Evolutionary conservation across 2,329 filamentous ascomycete species (phyloP).

Genomic region (Pestalotiopsis sp.): DNA sequence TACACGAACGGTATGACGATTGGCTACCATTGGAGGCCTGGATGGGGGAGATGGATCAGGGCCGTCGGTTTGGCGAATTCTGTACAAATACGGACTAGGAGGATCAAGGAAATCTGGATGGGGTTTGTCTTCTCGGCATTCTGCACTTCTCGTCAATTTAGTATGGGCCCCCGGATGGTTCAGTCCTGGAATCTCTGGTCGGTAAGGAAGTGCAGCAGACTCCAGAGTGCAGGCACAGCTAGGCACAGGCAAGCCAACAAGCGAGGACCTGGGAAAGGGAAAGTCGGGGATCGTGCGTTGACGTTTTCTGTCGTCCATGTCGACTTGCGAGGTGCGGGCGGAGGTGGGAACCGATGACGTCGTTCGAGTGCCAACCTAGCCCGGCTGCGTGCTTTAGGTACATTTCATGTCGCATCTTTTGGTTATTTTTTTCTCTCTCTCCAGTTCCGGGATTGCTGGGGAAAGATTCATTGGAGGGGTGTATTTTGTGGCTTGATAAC

Average conservation of each 20-base stretch:
- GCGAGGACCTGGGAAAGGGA: background rate
- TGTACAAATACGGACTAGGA: background rate
- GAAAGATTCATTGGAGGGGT: background rate
- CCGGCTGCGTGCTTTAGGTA: background rate
- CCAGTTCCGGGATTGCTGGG: background rate
- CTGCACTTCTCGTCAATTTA: background rate
- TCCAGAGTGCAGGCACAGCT: background rate
- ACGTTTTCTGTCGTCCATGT: too few relatives aligned
- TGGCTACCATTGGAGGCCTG: background rate
- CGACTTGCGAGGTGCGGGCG: background rate
- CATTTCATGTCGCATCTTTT: too few relatives aligned
- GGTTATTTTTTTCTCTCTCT: background rate
- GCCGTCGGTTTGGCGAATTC: background rate
- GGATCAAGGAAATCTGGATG: background rate
- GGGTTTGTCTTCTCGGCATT: background rate
- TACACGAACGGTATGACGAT: background rate
- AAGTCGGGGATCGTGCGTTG: too few relatives aligned
- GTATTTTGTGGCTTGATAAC: conserved; percentile 1
- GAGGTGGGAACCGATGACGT: background rate
- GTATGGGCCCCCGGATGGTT: background rate
- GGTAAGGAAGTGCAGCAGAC: background rate
- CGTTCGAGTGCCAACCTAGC: background rate
- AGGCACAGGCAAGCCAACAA: background rate
- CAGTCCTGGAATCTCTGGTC: background rate
- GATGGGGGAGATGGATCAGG: background rate